Conservation (phyloP, 2,329 filamentous ascomycete species). For the Talaromyces sp. region DNA sequence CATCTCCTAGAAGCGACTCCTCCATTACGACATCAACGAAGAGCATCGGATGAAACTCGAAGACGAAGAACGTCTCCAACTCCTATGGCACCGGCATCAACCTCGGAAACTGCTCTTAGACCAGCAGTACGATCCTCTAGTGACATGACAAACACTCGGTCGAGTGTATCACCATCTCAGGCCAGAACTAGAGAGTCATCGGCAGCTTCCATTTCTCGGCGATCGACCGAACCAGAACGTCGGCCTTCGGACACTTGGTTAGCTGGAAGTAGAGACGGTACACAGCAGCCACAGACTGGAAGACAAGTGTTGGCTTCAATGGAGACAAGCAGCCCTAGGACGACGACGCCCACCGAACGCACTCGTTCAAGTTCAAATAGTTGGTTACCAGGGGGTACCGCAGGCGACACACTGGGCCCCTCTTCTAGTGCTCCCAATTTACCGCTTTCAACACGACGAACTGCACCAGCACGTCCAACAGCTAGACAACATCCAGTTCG, state of each 20-base stretch:
- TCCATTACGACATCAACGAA: constrained; percentile 25
- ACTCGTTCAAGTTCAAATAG: constrained; percentile 2
- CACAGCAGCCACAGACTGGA: constrained; percentile 15
- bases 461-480: constrained; percentile 24
- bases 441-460: constrained; percentile 14
- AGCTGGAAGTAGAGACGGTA: constrained; percentile 18
- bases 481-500: constrained; percentile 24
- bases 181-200: constrained; percentile 20
- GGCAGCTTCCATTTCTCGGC: constrained; percentile 20
- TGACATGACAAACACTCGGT: constrained; percentile 29
- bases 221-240: constrained; percentile 29
- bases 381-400: constrained; percentile 1
- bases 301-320: constrained; percentile 22
- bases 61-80: constrained; percentile 30
- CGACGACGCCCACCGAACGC: constrained; percentile 12
- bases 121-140: constrained; percentile 30
- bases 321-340: constrained; percentile 10
- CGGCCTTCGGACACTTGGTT: constrained; percentile 20
- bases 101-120: constrained; percentile 28
- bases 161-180: constrained; percentile 21
- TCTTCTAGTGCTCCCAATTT: constrained; percentile 12
- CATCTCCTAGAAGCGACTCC: constrained; percentile 27
- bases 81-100: constrained; percentile 24
- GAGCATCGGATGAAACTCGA: constrained; percentile 27
- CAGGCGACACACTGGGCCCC: neutral